Evolutionary conservation across 192 early-diverging fungal genomes (phyloP).

Genomic region (Coemansia sp.): DNA sequence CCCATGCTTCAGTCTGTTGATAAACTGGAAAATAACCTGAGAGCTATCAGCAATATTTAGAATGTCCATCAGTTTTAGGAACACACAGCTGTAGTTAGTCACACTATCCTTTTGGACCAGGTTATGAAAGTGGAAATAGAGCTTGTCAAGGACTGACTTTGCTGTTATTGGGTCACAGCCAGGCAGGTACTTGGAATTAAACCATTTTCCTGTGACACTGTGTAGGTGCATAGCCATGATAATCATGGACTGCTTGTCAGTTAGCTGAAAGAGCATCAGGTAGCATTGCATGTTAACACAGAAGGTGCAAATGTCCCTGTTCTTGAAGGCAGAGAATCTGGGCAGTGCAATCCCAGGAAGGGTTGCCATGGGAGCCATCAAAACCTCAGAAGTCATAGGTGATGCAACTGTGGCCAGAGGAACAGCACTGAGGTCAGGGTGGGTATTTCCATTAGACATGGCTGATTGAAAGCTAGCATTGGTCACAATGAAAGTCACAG

Average conservation of each 20-base stretch:
- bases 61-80: neutral
- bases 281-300: conserved; percentile 1
- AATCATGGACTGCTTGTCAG: neutral
- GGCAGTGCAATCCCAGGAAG: neutral
- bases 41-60: neutral
- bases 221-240: neutral
- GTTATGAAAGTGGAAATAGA: neutral
- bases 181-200: neutral
- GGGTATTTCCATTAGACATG: neutral
- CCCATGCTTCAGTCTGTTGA: neutral
- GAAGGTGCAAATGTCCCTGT: neutral
- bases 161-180: neutral
- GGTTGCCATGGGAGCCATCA: neutral
- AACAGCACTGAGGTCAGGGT: neutral
- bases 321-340: neutral
- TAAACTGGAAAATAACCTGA: neutral
- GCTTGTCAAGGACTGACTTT: neutral
- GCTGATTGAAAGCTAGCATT: neutral
- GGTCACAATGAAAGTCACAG: neutral
- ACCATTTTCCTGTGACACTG: neutral
- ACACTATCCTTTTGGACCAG: neutral
- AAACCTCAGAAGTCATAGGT: neutral
- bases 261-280: neutral
- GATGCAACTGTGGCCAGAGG: neutral
- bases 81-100: neutral